Conservation (phyloP, 306 rosid species). For the Crataegus laevigata region DNA sequence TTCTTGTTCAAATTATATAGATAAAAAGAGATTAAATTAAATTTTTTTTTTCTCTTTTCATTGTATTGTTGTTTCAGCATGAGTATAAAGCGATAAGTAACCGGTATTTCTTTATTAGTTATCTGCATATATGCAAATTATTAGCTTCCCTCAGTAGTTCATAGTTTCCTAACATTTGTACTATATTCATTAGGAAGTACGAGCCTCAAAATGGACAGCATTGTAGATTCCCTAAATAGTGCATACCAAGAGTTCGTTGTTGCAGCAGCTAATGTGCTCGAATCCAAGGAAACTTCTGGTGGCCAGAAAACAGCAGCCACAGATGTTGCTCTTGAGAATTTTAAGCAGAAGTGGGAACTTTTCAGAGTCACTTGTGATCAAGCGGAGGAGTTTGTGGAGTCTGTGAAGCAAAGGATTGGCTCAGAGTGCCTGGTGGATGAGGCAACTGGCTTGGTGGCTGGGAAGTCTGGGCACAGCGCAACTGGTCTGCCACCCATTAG, state of each 20-base stretch:
- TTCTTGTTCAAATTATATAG: not conserved
- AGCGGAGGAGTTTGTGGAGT: constrained; percentile 78
- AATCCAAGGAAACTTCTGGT: constrained; percentile 44
- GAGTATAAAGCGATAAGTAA: not conserved
- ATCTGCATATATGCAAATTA: not conserved
- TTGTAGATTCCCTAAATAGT: constrained; percentile 54
- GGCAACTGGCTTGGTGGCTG: constrained; percentile 62
- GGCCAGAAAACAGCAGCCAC: constrained; percentile 46
- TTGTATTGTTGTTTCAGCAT: not conserved
- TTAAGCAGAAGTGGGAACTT: constrained; percentile 74
- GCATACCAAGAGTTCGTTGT: constrained; percentile 69
- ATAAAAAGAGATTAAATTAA: not conserved
- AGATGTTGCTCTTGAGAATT: constrained; percentile 60
- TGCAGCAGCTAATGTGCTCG: constrained; percentile 60
- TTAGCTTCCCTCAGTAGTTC: not conserved
- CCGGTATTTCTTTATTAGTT: not conserved
- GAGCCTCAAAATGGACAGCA: constrained; percentile 38
- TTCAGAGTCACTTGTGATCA: constrained; percentile 76
- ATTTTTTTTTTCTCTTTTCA: not conserved
- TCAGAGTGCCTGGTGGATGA: constrained; percentile 75
- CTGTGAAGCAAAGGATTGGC: constrained; percentile 75
- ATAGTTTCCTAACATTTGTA: not conserved
- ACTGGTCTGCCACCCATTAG: constrained; percentile 62
- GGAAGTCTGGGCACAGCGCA: constrained; percentile 42
- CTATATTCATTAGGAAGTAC: not conserved